Conservation (phyloP, 2,329 filamentous ascomycete species). For the Fusarium circinatum region DNA sequence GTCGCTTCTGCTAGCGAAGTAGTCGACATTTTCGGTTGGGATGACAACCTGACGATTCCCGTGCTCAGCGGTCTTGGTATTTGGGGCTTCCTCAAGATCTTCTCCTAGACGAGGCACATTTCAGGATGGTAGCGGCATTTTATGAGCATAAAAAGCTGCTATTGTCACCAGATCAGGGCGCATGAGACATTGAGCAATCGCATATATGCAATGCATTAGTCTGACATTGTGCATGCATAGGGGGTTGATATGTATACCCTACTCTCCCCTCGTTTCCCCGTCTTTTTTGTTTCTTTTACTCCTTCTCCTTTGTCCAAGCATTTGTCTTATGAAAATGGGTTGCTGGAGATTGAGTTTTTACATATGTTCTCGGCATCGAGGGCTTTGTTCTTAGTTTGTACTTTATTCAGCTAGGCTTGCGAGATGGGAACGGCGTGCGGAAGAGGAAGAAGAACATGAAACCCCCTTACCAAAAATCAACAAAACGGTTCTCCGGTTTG, state of each 20-base stretch:
- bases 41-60: conserved; percentile 97
- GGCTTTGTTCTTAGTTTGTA: conserved; percentile 35
- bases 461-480: background rate
- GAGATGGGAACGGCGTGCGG: conserved; percentile 21
- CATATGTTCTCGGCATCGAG: background rate
- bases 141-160: background rate
- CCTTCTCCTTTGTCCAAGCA: conserved; percentile 23
- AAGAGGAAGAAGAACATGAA: background rate
- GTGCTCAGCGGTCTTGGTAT: conserved; percentile 88
- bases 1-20: conserved; percentile 90
- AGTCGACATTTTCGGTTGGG: conserved; percentile 91
- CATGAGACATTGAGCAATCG: conserved; percentile 23
- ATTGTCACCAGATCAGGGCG: background rate
- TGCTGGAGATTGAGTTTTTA: conserved; percentile 14
- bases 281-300: conserved; percentile 26
- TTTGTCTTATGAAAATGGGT: conserved; percentile 7
- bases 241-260: conserved; percentile 16
- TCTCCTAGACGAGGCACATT: conserved; percentile 63
- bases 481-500: conserved; percentile 8
- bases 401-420: conserved; percentile 32
- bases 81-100: conserved; percentile 90
- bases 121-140: background rate
- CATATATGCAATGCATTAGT: conserved; percentile 20
- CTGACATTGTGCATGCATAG: conserved; percentile 28
- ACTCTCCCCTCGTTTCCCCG: conserved; percentile 4